Base-by-base conservation (phyloP, 1,284 basidiomycete genomes). In the Trichosporon ovoides region DNA sequence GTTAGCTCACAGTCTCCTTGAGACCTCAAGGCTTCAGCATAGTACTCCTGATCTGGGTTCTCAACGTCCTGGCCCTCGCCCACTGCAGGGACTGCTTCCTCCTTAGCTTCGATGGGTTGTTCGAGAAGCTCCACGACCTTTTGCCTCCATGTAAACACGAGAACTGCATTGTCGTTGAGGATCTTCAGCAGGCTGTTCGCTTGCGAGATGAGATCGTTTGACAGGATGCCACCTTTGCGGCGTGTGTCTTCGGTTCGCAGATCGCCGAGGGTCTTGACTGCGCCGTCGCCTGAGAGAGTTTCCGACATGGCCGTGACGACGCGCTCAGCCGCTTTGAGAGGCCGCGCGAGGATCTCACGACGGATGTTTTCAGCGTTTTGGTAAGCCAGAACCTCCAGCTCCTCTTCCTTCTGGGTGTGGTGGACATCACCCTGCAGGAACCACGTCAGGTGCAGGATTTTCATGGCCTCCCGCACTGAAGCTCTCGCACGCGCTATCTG, bases 11-110 rank as follows among this genome's bases (percentile, higher is more conserved):
- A 56, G 20, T 76, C 70, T 33, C 74, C 72, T 61, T 78, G 76
- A 14, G 71, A 70, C 48, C 73, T 66, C 7, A 78, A 58, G 1
- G 69, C 71, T 38, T 71, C 60, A 3, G 72, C 72, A 54, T 76
- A 78, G 50, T 71, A 68, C 53, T 78, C 76, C n/a, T 66, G 60
- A 14, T 74, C 74, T 1, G 73, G 70, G 52, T 73, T 59, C 54
- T 69, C 66, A 2, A 71, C 66, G 7, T 71, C 66, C 18, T 58
- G 56, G 1, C 64, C 66, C 18, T 69, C 38, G 1, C 60, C 68
- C 7, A 56, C 64, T 5, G 55, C 58, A 1, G 50, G 55, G 5
- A 66, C 46, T 0, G 64, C 63, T 2, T 53, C 61, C 1, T 56
- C 58, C n/a, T 66, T 65, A 1, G 66, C 59, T 12, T 75, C 74